These are phyloP conservation scores for Tubosaeta brunneosetosa DNA, from an alignment of 768 basidiomycete genomes.

Conservation along the genomic window DNA sequence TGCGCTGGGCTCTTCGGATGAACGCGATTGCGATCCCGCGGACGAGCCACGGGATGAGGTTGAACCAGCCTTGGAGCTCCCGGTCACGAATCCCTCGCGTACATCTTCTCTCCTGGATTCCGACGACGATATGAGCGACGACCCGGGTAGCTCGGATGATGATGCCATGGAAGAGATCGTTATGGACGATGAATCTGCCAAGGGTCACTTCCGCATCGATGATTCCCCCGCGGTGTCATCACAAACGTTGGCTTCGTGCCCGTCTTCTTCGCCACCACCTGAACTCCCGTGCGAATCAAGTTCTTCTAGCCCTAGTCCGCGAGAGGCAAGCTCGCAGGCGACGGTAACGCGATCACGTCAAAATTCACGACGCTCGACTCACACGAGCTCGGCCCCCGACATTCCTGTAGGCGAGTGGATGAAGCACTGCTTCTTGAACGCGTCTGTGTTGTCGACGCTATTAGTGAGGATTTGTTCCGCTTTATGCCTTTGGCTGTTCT, in stretches of 20 bases:
- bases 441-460: constrained; percentile 67
- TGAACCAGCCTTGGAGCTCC: constrained; percentile 64
- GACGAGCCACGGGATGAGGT: constrained; percentile 55
- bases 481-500: constrained; percentile 2
- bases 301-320: constrained; percentile 23
- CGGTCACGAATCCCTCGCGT: constrained; percentile 52
- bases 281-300: constrained; percentile 29
- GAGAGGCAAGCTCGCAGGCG: constrained; percentile 29
- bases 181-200: constrained; percentile 60
- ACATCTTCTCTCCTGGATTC: constrained; percentile 56
- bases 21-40: constrained; percentile 50
- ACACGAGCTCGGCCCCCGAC: constrained; percentile 33
- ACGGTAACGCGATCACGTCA: constrained; percentile 49
- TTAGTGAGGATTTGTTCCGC: constrained; percentile 50
- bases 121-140: constrained; percentile 75
- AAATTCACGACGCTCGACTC: constrained; percentile 45
- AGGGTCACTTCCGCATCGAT: constrained; percentile 21
- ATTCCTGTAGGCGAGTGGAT: constrained; percentile 71
- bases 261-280: constrained; percentile 28
- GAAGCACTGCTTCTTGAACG: constrained; percentile 73
- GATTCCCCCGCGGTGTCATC: constrained; percentile 33
- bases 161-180: constrained; percentile 81
- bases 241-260: constrained; percentile 25
- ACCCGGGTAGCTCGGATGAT: constrained; percentile 71
- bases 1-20: constrained; percentile 53